Evolutionary conservation across 2,329 filamentous ascomycete genomes (phyloP).

Genomic region (Thielaviopsis cerberus): DNA sequence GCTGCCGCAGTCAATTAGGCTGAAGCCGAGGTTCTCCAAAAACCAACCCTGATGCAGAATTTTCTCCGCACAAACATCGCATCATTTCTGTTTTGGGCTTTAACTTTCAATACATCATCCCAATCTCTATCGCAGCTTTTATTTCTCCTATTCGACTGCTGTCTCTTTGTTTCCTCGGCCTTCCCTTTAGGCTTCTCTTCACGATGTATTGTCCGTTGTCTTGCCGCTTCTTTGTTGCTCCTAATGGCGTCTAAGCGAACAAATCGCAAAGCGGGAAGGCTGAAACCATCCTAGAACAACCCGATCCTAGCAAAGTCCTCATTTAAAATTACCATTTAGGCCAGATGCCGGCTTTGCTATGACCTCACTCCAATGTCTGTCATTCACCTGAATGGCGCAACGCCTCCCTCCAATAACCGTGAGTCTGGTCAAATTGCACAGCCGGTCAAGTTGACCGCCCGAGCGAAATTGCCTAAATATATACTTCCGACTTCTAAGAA

Average conservation of each 20-base stretch:
- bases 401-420: not conserved
- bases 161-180: not conserved
- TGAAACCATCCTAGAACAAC: not conserved
- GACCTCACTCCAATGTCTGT: not conserved
- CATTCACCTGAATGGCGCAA: not conserved
- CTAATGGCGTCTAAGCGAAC: not conserved
- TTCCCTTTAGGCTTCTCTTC: not conserved
- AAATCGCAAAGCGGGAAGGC: not conserved
- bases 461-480: not conserved
- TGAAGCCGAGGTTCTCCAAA: not conserved
- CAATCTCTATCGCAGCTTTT: not conserved
- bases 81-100: not conserved
- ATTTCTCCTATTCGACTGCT: not conserved
- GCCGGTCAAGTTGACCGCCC: not conserved
- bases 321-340: not conserved
- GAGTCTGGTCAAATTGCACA: not conserved
- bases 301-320: not conserved
- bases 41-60: not conserved
- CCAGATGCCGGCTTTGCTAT: not conserved
- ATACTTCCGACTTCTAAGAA: not conserved
- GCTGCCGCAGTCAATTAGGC: not conserved
- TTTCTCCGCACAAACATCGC: not conserved
- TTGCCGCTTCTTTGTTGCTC: not conserved
- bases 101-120: not conserved
- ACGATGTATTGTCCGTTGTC: not conserved